These are phyloP conservation scores for Nepenthes alata DNA, from an alignment of 179 eudicot species.

Conservation along the genomic window DNA sequence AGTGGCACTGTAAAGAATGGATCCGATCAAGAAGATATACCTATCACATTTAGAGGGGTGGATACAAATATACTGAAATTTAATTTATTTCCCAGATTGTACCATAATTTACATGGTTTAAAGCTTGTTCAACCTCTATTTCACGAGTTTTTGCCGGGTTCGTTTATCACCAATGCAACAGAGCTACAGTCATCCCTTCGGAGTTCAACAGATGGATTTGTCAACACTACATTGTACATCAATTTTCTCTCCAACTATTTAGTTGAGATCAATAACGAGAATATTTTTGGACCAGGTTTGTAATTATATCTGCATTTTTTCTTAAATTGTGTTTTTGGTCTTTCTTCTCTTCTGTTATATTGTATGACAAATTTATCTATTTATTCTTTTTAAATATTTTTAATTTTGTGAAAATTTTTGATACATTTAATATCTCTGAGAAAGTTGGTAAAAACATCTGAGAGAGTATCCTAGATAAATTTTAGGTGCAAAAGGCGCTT, in stretches of 20 bases:
- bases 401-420: background rate
- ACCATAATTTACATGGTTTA: conserved; percentile 47
- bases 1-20: conserved; percentile 63
- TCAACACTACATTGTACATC: conserved; percentile 63
- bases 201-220: conserved; percentile 45
- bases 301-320: background rate
- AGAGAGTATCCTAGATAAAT: too few species aligned
- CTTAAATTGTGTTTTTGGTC: background rate
- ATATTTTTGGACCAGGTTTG: conserved; percentile 78
- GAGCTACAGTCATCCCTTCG: conserved; percentile 63
- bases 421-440: too few species aligned
- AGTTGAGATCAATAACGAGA: conserved; percentile 69
- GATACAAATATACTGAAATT: conserved; percentile 66
- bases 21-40: conserved; percentile 27
- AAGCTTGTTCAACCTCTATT: conserved; percentile 88
- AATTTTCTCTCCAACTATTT: conserved; percentile 63
- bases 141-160: conserved; percentile 85
- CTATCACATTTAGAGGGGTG: conserved; percentile 60
- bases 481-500: too few species aligned
- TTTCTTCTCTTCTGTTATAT: background rate
- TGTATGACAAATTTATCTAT: too few species aligned
- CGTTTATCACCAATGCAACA: conserved; percentile 41
- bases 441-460: too few species aligned
- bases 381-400: background rate
- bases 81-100: conserved; percentile 71